These are phyloP conservation scores for Phialophora expanda DNA, from an alignment of 2,329 filamentous ascomycete genomes.

Conservation along the genomic window DNA sequence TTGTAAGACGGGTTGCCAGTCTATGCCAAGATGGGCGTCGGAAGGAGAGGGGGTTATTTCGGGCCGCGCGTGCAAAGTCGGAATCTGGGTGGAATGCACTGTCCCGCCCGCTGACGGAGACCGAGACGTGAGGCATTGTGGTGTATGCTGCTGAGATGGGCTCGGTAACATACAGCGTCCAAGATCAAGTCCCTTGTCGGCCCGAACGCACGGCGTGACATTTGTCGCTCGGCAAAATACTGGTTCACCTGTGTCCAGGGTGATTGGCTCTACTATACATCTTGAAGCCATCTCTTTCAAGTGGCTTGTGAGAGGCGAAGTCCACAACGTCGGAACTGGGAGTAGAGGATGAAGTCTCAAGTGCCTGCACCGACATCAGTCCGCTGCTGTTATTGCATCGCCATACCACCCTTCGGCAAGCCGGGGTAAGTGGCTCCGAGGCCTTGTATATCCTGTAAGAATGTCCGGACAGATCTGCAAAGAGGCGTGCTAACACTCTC, in stretches of 20 bases:
- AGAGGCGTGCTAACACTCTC: conserved; percentile 12
- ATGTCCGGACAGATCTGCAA: conserved; percentile 13
- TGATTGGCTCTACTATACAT: neutral
- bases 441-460: conserved; percentile 7
- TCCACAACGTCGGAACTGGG: neutral
- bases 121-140: neutral
- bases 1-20: neutral
- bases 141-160: neutral
- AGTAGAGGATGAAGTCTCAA: neutral
- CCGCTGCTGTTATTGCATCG: neutral
- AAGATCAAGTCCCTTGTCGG: neutral
- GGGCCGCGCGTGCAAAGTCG: neutral
- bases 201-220: neutral
- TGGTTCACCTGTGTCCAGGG: neutral
- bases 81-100: neutral
- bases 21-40: neutral
- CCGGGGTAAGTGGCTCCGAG: neutral
- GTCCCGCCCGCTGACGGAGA: neutral
- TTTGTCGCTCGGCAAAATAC: no score
- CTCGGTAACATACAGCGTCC: neutral
- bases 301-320: neutral
- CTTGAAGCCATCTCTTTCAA: neutral
- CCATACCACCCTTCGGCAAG: neutral
- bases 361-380: neutral
- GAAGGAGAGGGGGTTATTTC: neutral